Percentiles rank a stretch among this genome's conserved stretches.
These are phyloP conservation scores for Cystofilobasidium capitatum DNA, from an alignment of 768 basidiomycete species.

Conservation along the genomic window DNA sequence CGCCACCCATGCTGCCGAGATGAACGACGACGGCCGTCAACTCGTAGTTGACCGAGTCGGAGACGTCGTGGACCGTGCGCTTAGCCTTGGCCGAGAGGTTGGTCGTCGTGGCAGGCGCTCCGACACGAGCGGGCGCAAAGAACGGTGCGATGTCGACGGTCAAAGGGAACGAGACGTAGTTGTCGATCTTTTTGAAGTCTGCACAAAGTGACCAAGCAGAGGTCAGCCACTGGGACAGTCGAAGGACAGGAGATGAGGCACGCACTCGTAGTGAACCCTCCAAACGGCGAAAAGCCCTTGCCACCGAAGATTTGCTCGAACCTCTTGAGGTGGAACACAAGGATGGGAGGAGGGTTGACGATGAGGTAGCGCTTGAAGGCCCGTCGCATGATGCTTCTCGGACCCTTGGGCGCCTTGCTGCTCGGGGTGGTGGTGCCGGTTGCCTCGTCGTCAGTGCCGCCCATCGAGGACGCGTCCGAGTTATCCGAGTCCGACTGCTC, in stretches of 20 bases:
- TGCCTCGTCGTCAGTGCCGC: slow-evolving; percentile 12
- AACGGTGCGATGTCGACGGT: slow-evolving; percentile 74
- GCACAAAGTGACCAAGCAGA: slow-evolving; percentile 43
- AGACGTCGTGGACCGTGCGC: slow-evolving; percentile 31
- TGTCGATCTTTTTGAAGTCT: slow-evolving; percentile 69
- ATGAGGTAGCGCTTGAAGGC: slow-evolving; percentile 95
- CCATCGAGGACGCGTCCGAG: slow-evolving; percentile 20
- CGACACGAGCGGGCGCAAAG: slow-evolving; percentile 55
- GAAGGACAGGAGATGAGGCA: neutral
- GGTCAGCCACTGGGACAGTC: neutral
- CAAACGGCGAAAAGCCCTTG: slow-evolving; percentile 22
- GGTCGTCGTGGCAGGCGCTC: slow-evolving; percentile 31
- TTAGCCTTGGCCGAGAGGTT: slow-evolving; percentile 32
- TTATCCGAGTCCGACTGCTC: slow-evolving; percentile 9
- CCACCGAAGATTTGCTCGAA: slow-evolving; percentile 60
- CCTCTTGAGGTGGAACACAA: slow-evolving; percentile 86
- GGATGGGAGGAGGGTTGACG: slow-evolving; percentile 68
- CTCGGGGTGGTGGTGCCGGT: neutral
- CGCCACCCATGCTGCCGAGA: slow-evolving; percentile 79
- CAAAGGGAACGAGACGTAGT: slow-evolving; percentile 83
- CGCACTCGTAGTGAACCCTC: slow-evolving; percentile 23
- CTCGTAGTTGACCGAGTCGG: slow-evolving; percentile 37
- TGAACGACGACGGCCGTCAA: slow-evolving; percentile 65
- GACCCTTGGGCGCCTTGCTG: slow-evolving; percentile 35
- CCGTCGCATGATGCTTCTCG: slow-evolving; percentile 64